Base-by-base conservation (phyloP, 129 eudicot species). In the Helichrysum umbraculigerum region DNA sequence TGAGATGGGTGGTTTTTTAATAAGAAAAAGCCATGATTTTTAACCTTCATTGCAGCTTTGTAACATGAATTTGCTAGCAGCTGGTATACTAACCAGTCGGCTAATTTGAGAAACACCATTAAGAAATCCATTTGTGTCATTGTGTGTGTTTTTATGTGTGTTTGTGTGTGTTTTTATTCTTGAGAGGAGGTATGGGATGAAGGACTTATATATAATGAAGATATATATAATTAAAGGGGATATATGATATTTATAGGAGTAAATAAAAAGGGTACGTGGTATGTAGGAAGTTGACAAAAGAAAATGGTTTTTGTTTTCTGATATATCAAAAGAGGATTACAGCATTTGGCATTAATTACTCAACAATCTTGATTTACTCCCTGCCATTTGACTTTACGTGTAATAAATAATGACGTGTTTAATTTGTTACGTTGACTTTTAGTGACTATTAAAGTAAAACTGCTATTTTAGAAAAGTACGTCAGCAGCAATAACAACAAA, bases 11-110 rank as follows among this genome's bases (percentile, higher is more conserved):
- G 82, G 81, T 68, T 84, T 72, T 73, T 78, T 20, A 77, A 78
- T 58, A 76, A 54, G 73, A 83, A 80, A 68, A 80, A 74, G 20
- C 77, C 59, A 57, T 85, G 81, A 75, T 80, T 86, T 79, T 70
- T 90, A 17, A 92, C 62, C 68, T 90, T 90, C 83, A 64, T 83
- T 54, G 89, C 90, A 33, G 89, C 90, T 79, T 60, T 83, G 78
- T 81, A 86, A 71, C 85, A 88, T 47, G 90, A 85, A 64, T 81
- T 81, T 16, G 89, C 91, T 65, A 86, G 63, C 70, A 92, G 86
- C 59, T 83, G 88, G 84, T 79, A 87, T 6, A 93, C 16, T 25
- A 87, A 71, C 92, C 90, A 83, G 41, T 90, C 87, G 57, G 76
- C 87, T 84, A 92, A 60, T 70, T 76, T 90, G 9, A 81, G 72